These are phyloP conservation scores for Glarea lozoyensis DNA, from an alignment of 495 filamentous ascomycete genomes.

Conservation along the genomic window DNA sequence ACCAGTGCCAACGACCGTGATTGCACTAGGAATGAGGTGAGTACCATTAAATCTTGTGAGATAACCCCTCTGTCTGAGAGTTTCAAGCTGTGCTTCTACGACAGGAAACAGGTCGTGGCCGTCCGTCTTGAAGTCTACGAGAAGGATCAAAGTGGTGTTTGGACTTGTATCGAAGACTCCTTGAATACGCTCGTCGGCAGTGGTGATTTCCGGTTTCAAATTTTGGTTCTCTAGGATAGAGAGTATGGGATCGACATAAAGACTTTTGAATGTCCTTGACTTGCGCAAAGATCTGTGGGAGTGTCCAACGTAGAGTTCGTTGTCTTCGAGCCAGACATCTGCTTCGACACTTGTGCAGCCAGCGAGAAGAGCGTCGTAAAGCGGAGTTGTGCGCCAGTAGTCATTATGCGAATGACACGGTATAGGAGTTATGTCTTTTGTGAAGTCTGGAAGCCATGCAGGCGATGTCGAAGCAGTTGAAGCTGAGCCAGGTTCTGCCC, in stretches of 20 bases:
- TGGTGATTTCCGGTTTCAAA: not conserved
- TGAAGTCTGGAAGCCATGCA: not conserved
- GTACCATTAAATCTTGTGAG: conserved; percentile 31
- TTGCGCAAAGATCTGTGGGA: conserved; percentile 16
- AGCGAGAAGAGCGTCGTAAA: conserved; percentile 21
- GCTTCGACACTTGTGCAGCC: conserved; percentile 28
- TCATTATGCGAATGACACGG: conserved; percentile 27
- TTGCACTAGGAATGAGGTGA: conserved; percentile 24
- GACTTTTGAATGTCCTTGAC: conserved; percentile 16
- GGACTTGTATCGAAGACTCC: conserved; percentile 34
- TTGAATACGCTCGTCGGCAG: not conserved
- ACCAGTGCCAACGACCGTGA: conserved; percentile 36
- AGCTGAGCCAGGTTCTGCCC: not conserved
- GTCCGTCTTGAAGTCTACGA: conserved; percentile 37
- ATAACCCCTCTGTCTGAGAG: conserved; percentile 27
- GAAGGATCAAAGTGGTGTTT: conserved; percentile 27
- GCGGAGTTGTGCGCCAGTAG: conserved; percentile 22
- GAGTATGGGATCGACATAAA: conserved; percentile 23
- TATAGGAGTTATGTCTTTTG: conserved; percentile 17
- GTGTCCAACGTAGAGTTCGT: conserved; percentile 24
- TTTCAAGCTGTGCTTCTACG: conserved; percentile 28
- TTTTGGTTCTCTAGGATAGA: conserved; percentile 26
- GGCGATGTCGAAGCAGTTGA: not conserved
- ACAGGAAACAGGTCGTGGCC: conserved; percentile 26
- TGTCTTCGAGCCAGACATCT: conserved; percentile 21